phyloP scores from a whole-genome alignment of 169 alveolate species.

The Cyclospora cayetanensis region DNA sequence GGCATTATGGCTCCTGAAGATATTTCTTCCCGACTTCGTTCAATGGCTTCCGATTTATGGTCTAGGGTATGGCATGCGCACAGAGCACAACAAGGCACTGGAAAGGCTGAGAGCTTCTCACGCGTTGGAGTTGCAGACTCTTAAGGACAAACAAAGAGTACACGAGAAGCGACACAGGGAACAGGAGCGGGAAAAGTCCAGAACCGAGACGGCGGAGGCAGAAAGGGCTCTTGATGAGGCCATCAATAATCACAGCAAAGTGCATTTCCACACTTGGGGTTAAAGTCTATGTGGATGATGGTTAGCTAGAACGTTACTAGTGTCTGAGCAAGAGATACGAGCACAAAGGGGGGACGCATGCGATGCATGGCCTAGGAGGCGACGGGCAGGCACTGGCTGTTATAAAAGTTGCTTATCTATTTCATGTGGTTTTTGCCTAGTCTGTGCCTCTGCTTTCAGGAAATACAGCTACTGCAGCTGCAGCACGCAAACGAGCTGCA shows the following conservation, averaged over 20 bases:
- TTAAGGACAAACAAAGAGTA: not conserved
- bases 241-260: not conserved
- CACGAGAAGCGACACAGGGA: not conserved
- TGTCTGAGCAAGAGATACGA: too few species aligned
- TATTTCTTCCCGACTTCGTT: too few species aligned
- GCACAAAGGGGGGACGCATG: too few species aligned
- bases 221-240: not conserved
- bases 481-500: conserved; percentile 52
- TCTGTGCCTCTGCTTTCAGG: conserved; percentile 8
- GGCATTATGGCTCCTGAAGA: too few species aligned
- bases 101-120: not conserved
- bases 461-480: conserved; percentile 36
- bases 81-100: not conserved
- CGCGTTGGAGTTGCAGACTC: not conserved
- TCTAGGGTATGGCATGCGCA: not conserved
- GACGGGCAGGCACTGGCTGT: too few species aligned
- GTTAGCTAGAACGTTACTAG: too few species aligned
- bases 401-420: too few species aligned
- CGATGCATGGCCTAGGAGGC: too few species aligned
- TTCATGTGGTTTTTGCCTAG: too few species aligned
- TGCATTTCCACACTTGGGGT: not conserved
- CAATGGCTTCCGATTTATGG: not conserved
- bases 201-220: not conserved
- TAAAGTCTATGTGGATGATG: not conserved
- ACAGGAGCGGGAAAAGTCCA: not conserved